These are phyloP conservation scores for Tetrapisispora pingtungensis DNA, from an alignment of 805 yeast genomes.

Conservation along the genomic window DNA sequence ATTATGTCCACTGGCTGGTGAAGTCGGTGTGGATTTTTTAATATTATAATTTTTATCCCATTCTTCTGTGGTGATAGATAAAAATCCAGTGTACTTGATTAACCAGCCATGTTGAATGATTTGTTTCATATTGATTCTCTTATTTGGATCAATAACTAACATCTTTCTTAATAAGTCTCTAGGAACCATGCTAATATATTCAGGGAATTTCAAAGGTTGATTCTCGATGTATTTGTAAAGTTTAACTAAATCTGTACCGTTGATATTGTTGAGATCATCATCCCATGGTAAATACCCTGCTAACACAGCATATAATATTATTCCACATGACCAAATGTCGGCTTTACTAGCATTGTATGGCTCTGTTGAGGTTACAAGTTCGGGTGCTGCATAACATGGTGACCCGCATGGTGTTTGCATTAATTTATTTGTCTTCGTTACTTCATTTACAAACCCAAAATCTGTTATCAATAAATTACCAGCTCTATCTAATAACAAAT, in stretches of 20 bases:
- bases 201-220: slow-evolving; percentile 91
- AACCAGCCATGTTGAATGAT: slow-evolving; percentile 84
- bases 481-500: slow-evolving; percentile 72
- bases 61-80: slow-evolving; percentile 79
- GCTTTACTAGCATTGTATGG: slow-evolving; percentile 93
- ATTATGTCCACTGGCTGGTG: not conserved
- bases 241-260: slow-evolving; percentile 85
- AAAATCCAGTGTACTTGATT: slow-evolving; percentile 68
- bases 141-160: slow-evolving; percentile 72
- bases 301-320: slow-evolving; percentile 90
- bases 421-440: slow-evolving; percentile 46
- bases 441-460: slow-evolving; percentile 91
- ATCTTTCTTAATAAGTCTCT: slow-evolving; percentile 81
- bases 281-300: slow-evolving; percentile 97
- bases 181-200: slow-evolving; percentile 81
- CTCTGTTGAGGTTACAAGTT: slow-evolving; percentile 75
- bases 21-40: not conserved
- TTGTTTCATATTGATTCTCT: slow-evolving; percentile 57
- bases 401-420: slow-evolving; percentile 96
- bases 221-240: slow-evolving; percentile 84
- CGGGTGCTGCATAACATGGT: slow-evolving; percentile 98
- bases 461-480: slow-evolving; percentile 81
- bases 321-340: slow-evolving; percentile 96
- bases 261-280: slow-evolving; percentile 94
- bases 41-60: slow-evolving; percentile 55